Conservation (phyloP, 2,329 filamentous ascomycete species). For the Alternaria sp. region DNA sequence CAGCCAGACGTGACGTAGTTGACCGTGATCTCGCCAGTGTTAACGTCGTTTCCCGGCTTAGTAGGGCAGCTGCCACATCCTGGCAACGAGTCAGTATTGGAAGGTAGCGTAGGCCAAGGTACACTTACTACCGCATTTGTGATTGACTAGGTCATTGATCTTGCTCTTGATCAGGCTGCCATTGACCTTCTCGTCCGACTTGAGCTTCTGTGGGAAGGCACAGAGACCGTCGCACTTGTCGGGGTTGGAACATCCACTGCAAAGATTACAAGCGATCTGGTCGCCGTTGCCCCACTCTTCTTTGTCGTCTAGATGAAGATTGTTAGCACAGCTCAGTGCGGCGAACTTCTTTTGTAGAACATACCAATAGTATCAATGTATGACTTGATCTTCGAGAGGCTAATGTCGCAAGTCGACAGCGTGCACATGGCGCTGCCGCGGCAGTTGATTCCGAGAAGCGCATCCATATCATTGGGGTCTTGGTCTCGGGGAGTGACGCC, state of each 20-base stretch:
- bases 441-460: neutral
- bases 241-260: neutral
- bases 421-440: neutral
- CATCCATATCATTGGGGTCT: neutral
- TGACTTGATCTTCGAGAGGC: neutral
- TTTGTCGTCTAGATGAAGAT: neutral
- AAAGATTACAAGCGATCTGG: slow-evolving; percentile 1
- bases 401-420: neutral
- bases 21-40: slow-evolving; percentile 1
- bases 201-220: neutral
- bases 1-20: neutral
- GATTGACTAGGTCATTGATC: neutral
- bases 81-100: neutral
- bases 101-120: neutral
- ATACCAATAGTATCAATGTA: neutral
- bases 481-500: neutral
- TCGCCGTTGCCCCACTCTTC: neutral
- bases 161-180: neutral
- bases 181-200: neutral
- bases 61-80: neutral
- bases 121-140: neutral
- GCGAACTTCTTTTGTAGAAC: neutral
- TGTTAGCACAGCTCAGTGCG: neutral
- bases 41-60: slow-evolving; percentile 1
- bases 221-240: neutral